Conservation (phyloP, 305 asterid species). For the Fraxinus velutina region DNA sequence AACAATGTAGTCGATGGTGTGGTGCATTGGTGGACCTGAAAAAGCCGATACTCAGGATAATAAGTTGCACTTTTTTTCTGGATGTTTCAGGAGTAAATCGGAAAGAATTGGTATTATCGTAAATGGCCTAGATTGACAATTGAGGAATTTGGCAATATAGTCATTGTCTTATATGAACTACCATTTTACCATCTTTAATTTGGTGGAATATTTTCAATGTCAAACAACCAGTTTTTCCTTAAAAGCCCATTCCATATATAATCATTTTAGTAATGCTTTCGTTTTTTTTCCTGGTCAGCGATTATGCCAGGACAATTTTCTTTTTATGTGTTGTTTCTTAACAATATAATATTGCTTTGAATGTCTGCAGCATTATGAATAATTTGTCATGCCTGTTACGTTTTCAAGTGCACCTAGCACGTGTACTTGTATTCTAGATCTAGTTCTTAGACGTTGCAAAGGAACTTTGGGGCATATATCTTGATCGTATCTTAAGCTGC, state of each 20-base stretch:
- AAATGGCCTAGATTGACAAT: neutral
- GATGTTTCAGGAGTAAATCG: neutral
- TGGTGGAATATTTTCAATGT: neutral
- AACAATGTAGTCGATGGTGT: neutral
- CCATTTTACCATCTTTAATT: neutral
- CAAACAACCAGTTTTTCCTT: neutral
- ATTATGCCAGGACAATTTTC: neutral
- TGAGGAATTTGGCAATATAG: neutral
- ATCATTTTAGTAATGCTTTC: neutral
- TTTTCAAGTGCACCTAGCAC: neutral
- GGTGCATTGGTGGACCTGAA: neutral
- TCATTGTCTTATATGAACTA: neutral
- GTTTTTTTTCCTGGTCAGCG: neutral
- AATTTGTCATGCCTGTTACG: neutral
- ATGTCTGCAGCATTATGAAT: neutral
- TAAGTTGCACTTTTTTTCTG: neutral
- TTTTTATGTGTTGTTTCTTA: neutral
- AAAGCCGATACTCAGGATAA: neutral
- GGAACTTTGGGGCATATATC: neutral
- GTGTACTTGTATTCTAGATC: neutral
- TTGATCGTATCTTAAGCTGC: neutral
- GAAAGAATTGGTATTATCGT: neutral
- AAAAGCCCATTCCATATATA: neutral
- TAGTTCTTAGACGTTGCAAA: neutral
- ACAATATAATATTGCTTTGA: neutral